Percentiles rank a stretch among this genome's conserved stretches.
Evolutionary conservation across 441 rosid species (phyloP).

Genomic region (Erysimum cheiri): DNA sequence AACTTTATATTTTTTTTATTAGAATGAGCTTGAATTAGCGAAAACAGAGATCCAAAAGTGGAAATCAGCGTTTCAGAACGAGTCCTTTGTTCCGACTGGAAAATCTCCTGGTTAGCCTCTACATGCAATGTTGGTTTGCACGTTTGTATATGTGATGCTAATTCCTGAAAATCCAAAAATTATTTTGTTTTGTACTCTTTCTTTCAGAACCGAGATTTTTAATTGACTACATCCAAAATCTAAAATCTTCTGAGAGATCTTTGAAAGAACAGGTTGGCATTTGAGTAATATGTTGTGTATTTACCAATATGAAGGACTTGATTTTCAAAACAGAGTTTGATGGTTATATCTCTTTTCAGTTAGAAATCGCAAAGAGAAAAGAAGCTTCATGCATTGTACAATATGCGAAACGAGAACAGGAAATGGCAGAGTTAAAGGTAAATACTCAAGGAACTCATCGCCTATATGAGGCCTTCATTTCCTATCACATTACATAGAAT

Average conservation of each 20-base stretch:
- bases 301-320: conserved; percentile 18
- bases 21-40: conserved; percentile 83
- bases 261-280: conserved; percentile 84
- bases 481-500: not conserved
- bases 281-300: conserved; percentile 19
- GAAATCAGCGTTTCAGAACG: conserved; percentile 83
- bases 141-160: conserved; percentile 9
- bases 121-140: conserved; percentile 19
- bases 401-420: conserved; percentile 96
- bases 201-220: conserved; percentile 79
- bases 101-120: conserved; percentile 76
- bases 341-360: conserved; percentile 53
- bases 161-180: conserved; percentile 2
- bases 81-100: conserved; percentile 70
- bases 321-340: conserved; percentile 36
- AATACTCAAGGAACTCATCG: conserved; percentile 19
- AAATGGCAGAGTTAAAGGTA: conserved; percentile 94
- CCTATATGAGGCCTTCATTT: not conserved
- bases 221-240: conserved; percentile 74
- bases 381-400: conserved; percentile 98
- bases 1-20: conserved; percentile 21
- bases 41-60: conserved; percentile 83
- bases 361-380: conserved; percentile 94
- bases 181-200: conserved; percentile 33
- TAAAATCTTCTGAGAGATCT: conserved; percentile 85